A percentile compares a stretch with the other conserved stretches of the same genome.
These are phyloP conservation scores for Paraconiothyrium sp. DNA, from an alignment of 2,329 filamentous ascomycete species.

Conservation along the genomic window DNA sequence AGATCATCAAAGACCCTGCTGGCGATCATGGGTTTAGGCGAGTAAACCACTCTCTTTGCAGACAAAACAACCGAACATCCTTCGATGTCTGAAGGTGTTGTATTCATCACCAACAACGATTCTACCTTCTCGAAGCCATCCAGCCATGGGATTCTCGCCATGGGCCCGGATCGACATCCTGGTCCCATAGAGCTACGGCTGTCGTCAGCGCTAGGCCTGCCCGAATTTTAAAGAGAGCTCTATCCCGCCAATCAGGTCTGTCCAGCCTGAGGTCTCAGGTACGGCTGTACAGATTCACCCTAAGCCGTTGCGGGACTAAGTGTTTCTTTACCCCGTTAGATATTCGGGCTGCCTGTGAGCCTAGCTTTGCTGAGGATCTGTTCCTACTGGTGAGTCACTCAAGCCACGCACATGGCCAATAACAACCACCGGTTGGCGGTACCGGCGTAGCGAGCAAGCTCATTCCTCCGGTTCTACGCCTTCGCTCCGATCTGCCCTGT, in stretches of 20 bases:
- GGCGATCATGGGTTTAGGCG: constrained; percentile 8
- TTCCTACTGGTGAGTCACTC: neutral
- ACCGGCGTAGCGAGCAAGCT: neutral
- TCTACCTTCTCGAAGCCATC: neutral
- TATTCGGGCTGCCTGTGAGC: neutral
- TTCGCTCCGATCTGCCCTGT: neutral
- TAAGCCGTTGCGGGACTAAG: neutral
- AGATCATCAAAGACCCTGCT: constrained; percentile 6
- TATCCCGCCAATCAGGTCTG: constrained; percentile 2
- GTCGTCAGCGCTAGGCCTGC: constrained; percentile 14
- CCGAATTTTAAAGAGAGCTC: neutral
- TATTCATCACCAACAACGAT: neutral
- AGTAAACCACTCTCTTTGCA: neutral
- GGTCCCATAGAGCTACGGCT: constrained; percentile 1
- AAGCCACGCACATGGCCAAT: neutral
- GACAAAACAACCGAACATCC: neutral
- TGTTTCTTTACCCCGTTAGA: neutral
- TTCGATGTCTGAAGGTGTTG: neutral
- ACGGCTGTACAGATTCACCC: constrained; percentile 4
- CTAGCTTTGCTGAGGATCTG: neutral
- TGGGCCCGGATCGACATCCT: constrained; percentile 2
- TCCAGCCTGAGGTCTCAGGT: constrained; percentile 2
- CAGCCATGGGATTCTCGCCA: neutral
- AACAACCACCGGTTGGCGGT: neutral
- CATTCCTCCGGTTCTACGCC: neutral